Percentiles rank a stretch among this genome's conserved stretches.
These are phyloP conservation scores for Umbelopsis isabellina DNA, from an alignment of 192 early-diverging fungal species.

Conservation along the genomic window DNA sequence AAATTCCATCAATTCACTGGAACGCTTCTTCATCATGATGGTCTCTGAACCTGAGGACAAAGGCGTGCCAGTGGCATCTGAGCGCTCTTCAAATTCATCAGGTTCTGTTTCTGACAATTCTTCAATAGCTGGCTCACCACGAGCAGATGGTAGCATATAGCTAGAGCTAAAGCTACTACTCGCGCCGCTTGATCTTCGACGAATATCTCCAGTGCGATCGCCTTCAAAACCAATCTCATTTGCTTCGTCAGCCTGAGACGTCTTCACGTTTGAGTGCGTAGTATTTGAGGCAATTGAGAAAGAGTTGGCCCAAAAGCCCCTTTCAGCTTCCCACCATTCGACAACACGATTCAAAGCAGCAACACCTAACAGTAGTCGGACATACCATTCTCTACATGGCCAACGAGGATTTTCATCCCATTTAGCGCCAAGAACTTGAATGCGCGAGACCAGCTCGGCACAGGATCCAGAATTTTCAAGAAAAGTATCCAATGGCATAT, in stretches of 20 bases:
- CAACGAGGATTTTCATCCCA: slow-evolving; percentile 72
- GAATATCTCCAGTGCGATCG: not conserved
- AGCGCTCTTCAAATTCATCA: slow-evolving; percentile 4
- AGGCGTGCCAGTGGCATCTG: not conserved
- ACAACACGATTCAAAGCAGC: slow-evolving; percentile 76
- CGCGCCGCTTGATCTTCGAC: slow-evolving; percentile 3
- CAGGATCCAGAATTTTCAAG: slow-evolving; percentile 65
- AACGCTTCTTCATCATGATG: slow-evolving; percentile 17
- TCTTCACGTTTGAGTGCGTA: not conserved
- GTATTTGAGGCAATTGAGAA: not conserved
- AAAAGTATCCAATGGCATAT: slow-evolving; percentile 59
- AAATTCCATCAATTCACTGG: not conserved
- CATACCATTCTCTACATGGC: slow-evolving; percentile 62
- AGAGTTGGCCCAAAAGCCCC: slow-evolving; percentile 59
- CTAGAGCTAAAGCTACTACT: slow-evolving; percentile 6
- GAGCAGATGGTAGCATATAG: not conserved
- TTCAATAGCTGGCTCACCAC: not conserved
- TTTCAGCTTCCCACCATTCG: slow-evolving; percentile 80
- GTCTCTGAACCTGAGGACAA: slow-evolving; percentile 13
- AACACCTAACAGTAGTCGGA: slow-evolving; percentile 71
- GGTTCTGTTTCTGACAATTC: slow-evolving; percentile 6
- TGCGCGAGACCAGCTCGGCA: slow-evolving; percentile 57
- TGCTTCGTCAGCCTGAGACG: not conserved
- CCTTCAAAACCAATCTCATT: not conserved
- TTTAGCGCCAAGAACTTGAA: slow-evolving; percentile 61